phyloP scores from a whole-genome alignment of 2,329 filamentous ascomycete species.

The Grosmannia serpens region DNA sequence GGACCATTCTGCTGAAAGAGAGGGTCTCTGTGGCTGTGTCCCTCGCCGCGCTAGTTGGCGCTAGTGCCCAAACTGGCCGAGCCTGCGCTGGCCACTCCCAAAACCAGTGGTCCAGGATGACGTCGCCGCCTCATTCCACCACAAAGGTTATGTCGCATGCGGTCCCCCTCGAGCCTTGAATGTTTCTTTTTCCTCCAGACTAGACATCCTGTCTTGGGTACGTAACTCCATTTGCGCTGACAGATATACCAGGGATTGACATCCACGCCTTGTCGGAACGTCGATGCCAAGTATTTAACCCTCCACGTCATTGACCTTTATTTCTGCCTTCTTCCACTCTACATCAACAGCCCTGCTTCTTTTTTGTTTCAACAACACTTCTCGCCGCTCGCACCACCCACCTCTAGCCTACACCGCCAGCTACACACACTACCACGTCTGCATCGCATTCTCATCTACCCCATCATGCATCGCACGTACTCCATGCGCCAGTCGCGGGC shows the following conservation, averaged over 20 bases:
- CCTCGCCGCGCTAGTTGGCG: neutral
- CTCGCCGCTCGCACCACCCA: neutral
- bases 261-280: neutral
- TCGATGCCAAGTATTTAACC: neutral
- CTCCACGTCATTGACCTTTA: neutral
- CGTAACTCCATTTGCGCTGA: neutral
- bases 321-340: neutral
- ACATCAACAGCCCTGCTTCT: neutral
- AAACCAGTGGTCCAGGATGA: constrained; percentile 2
- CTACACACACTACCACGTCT: neutral
- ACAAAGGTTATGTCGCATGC: neutral
- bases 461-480: constrained; percentile 91
- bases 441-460: neutral
- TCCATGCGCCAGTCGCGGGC: constrained; percentile 96
- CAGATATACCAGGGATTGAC: neutral
- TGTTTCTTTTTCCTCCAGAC: neutral
- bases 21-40: constrained; percentile 1
- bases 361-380: neutral
- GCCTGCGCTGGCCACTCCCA: neutral
- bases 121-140: constrained; percentile 4
- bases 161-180: neutral
- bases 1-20: neutral
- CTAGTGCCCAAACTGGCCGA: constrained; percentile 4
- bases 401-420: neutral
- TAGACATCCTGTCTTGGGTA: neutral